Conservation (phyloP, 169 alveolate genomes). For the Sarcocystis neurona region DNA sequence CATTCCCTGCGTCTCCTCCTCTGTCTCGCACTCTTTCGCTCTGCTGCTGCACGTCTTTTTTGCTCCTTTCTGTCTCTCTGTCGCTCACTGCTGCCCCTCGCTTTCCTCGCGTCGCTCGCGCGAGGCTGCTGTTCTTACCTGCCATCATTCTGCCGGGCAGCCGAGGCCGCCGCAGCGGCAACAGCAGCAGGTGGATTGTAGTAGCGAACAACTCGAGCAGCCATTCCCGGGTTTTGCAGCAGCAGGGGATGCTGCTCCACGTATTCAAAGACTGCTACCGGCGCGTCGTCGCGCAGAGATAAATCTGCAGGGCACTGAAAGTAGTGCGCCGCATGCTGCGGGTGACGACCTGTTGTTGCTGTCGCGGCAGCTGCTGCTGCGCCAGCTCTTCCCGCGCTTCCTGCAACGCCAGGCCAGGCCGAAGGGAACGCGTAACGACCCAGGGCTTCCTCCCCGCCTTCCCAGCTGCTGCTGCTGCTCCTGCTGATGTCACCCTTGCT, state of each 20-base stretch:
- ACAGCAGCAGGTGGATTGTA: conserved; percentile 63
- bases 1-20: too few species aligned
- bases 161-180: conserved; percentile 44
- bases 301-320: conserved; percentile 72
- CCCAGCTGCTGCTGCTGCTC: too few species aligned
- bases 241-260: conserved; percentile 83
- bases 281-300: conserved; percentile 79
- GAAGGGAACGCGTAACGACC: not conserved
- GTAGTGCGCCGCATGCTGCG: conserved; percentile 72
- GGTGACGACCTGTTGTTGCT: conserved; percentile 50
- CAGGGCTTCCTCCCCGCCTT: conserved; percentile 59
- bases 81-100: too few species aligned
- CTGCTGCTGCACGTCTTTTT: too few species aligned
- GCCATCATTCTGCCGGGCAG: conserved; percentile 54
- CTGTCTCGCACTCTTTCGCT: too few species aligned
- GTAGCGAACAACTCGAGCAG: conserved; percentile 78
- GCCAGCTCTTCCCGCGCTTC: conserved; percentile 37
- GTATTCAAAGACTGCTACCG: conserved; percentile 81
- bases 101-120: too few species aligned
- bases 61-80: too few species aligned
- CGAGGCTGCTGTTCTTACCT: too few species aligned
- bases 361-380: conserved; percentile 64
- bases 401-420: not conserved
- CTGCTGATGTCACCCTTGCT: too few species aligned
- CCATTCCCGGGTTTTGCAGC: conserved; percentile 81